phyloP scores from a whole-genome alignment of 495 filamentous ascomycete species.

The Penicillium angulare region DNA sequence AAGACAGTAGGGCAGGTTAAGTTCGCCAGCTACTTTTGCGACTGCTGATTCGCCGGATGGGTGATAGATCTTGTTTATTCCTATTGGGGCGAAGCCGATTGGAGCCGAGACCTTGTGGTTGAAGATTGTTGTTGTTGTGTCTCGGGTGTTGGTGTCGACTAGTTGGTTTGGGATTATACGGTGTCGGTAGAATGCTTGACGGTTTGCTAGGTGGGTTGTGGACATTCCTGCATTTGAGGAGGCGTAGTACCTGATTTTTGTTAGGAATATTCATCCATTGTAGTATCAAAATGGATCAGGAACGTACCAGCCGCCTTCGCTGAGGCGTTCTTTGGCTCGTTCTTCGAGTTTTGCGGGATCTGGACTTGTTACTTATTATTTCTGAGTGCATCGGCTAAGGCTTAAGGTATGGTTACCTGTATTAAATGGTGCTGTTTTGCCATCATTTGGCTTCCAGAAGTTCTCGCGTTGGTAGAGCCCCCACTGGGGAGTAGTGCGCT shows the following conservation, averaged over 20 bases:
- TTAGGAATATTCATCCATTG: neutral
- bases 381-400: neutral
- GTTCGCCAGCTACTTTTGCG: constrained; percentile 55
- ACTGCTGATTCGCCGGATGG: constrained; percentile 55
- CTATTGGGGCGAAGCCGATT: constrained; percentile 64
- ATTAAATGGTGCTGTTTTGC: constrained; percentile 55
- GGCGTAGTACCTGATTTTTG: constrained; percentile 59
- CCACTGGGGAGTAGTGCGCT: constrained; percentile 59
- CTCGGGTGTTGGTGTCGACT: constrained; percentile 59
- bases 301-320: constrained; percentile 34
- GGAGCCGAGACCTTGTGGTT: constrained; percentile 58
- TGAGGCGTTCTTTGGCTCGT: constrained; percentile 55
- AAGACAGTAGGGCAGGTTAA: constrained; percentile 56
- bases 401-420: constrained; percentile 34
- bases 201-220: constrained; percentile 63
- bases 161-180: constrained; percentile 62
- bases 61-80: constrained; percentile 67
- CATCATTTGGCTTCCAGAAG: constrained; percentile 58
- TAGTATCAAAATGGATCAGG: neutral
- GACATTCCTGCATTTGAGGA: constrained; percentile 66
- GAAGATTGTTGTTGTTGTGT: constrained; percentile 60
- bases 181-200: constrained; percentile 67
- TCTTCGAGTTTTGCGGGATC: constrained; percentile 58
- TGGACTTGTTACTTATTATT: constrained; percentile 14
- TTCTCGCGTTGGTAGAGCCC: constrained; percentile 61